These are phyloP conservation scores for Neolentinus lepideus DNA, from an alignment of 1,284 basidiomycete species.

Conservation along the genomic window DNA sequence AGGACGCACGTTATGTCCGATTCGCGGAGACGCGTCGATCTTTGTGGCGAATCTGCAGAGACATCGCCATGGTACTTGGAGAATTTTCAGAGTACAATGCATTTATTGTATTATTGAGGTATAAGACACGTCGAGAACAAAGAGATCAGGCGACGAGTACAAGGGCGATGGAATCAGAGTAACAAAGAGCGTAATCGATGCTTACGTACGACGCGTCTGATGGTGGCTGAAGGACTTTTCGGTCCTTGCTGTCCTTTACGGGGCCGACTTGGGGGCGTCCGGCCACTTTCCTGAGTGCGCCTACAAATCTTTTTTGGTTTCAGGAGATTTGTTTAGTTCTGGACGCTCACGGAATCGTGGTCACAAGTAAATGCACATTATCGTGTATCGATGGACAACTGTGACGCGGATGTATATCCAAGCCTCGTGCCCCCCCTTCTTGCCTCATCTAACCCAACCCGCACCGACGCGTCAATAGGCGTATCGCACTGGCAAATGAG, in stretches of 20 bases:
- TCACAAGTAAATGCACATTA: neutral
- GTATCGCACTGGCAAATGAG: neutral
- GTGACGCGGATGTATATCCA: neutral
- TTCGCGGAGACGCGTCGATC: neutral
- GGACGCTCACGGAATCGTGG: neutral
- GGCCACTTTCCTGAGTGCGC: neutral
- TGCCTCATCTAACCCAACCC: neutral
- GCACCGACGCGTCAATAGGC: conserved; percentile 1
- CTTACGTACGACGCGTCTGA: neutral
- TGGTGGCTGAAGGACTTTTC: neutral
- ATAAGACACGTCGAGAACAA: neutral
- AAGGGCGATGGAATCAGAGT: neutral
- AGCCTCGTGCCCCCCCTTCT: neutral
- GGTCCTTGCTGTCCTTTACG: neutral
- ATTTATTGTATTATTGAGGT: neutral
- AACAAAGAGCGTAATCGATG: neutral
- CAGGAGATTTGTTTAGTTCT: neutral
- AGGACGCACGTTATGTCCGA: neutral
- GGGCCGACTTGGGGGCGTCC: neutral
- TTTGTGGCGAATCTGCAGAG: neutral
- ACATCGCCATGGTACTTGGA: neutral
- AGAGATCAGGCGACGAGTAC: neutral
- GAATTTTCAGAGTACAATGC: neutral
- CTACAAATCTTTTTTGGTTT: neutral
- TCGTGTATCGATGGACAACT: neutral